Evolutionary conservation across 2,329 filamentous ascomycete species (phyloP).

Genomic region (Tolypocladium inflatum): DNA sequence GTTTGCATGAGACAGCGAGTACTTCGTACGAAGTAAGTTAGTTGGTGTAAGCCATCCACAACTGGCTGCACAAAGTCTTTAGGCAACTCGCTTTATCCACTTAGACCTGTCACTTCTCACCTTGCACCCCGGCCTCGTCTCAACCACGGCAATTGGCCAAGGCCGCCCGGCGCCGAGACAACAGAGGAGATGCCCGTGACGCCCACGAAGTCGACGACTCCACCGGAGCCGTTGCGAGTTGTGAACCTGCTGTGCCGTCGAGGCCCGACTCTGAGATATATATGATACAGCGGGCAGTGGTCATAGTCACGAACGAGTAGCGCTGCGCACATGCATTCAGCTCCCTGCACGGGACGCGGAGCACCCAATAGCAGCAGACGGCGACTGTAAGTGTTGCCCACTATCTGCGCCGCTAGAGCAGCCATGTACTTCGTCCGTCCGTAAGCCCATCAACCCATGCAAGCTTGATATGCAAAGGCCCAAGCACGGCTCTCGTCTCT

Average conservation of each 20-base stretch:
- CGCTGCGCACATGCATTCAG: too few species aligned
- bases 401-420: too few species aligned
- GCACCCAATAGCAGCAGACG: too few species aligned
- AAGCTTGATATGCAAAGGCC: neutral
- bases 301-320: too few species aligned
- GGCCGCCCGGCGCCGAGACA: too few species aligned
- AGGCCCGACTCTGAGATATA: neutral
- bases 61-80: too few species aligned
- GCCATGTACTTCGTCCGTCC: too few species aligned
- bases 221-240: neutral
- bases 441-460: neutral
- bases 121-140: neutral
- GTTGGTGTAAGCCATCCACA: neutral
- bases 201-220: neutral
- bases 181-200: too few species aligned
- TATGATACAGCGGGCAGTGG: neutral
- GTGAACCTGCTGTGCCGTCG: neutral
- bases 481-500: too few species aligned
- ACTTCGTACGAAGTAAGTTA: neutral
- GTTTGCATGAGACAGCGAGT: neutral
- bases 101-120: neutral
- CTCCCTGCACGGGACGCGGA: too few species aligned
- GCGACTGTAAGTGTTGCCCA: too few species aligned
- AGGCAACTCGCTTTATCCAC: neutral
- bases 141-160: neutral